Evolutionary conservation across 768 basidiomycete species (phyloP), one percentile per base, ranked within the genome.

Genomic region (Kwoniella europaea): DNA sequence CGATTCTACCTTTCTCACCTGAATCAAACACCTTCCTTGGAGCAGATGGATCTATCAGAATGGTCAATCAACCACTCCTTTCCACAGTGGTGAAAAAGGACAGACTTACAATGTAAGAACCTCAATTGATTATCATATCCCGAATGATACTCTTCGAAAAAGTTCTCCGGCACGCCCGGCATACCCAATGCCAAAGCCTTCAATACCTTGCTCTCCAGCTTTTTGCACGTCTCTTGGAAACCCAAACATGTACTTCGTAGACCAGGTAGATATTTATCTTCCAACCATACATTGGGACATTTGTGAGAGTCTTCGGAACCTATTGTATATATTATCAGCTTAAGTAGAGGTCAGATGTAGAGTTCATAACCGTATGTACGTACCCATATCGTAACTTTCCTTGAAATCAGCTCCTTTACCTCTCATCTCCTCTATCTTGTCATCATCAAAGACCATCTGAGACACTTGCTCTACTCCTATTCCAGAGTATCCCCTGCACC

Each of bases 381-480:
- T n/a, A n/a, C 74, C 70, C 65, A 72, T 66, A 24, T 69, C 71
- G 41, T 58, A 69, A 59, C 61, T 65, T 52, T 71, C 71, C 62
- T 68, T 67, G 62, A 65, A 64, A 44, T 68, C 65, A 10, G 67
- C 56, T 35, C 63, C 54, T 41, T 46, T 55, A 41, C 52, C 54
- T 24, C 73, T 58, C 29, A 71, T 57, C 50, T 71, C 59, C 10
- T 61, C 73, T 7, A 74, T 56, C 63, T 74, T 58, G 16, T 71
- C 63, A 22, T 71, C 68, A 27, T 73, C 72, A 42, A 73, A 73
- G 4, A 73, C 72, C 75, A 76, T 73, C 72, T 76, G 75, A 0
- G 72, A 71, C 3, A 76, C 72, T 64, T 78, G 75, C 67, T 78
- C 77, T 15, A 74, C 67, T 1, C 77, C 77, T n/a, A 76, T 63